Base-by-base conservation (phyloP, 306 rosid genomes). In the Prosopis cineraria region DNA sequence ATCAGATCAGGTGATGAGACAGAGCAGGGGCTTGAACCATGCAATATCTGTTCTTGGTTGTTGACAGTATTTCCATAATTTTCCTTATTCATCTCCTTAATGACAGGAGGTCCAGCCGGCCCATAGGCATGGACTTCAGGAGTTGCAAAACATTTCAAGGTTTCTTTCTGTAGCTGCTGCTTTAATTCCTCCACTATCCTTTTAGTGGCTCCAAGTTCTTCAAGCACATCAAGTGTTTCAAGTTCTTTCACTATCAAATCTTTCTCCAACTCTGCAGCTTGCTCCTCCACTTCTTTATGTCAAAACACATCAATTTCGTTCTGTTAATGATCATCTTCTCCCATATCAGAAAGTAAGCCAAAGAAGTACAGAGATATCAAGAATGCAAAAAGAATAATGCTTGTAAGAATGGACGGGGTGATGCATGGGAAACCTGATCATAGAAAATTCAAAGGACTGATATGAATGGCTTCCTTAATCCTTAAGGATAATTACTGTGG, bases 261-360 rank as follows among this genome's bases (percentile, higher is more conserved):
- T 90, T 95, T 95, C 90, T 95, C 98, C 82, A 95, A 79, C 85
- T 95, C 98, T 1, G 96, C 89, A 50, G 98, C 94, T 79, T 92
- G 96, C 83, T 95, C 98, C 82, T 92, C 98, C 83, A 92, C 94
- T 87, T 95, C 90, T 95, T 95, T 34, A 95, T 68, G 87, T 95
- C 98, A 75, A 95, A 89, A 73, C 85, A n/a, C 89, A 67, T 87
- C 90, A 67, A 87, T 73, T 53, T 63, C 88, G 50, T 79, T 68
- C 86, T 79, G 86, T 81, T 78, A 70, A 79, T 64, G 25, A 84
- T 40, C 81, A 81, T 82, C 58, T 60, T 74, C 79, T 66, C 24
- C 55, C 53, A 74, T 76, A 78, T 87, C 59, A 76, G 81, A 79
- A 82, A 39, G 79, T 78, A 75, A 63, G 66, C 79, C 74, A 82